Base-by-base conservation (phyloP, 208 protist genomes). In the Acanthamoeba castellanii region DNA sequence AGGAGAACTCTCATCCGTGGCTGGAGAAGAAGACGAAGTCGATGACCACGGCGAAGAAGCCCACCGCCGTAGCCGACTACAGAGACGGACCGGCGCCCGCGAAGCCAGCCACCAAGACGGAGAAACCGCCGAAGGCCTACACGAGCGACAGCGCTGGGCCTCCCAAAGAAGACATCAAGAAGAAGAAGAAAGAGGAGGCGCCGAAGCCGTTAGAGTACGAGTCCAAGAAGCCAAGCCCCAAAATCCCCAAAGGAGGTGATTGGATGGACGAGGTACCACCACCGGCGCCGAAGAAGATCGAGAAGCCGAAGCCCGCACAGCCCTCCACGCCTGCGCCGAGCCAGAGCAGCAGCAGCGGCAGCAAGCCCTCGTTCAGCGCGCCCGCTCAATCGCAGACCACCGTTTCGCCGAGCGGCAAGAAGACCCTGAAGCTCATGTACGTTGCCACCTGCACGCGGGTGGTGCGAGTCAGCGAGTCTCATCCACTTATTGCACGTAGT, bases 341-440 rank as follows among this genome's bases (percentile, higher is more conserved):
- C n/a, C 66, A 25, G 20, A 61, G 14, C 61, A 68, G 22, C 42
- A n/a, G n/a, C n/a, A n/a, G n/a, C 27, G 32, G 18, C 61, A 68
- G 61, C 66, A 72, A 72, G 9, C 30, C 66, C 11, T 42, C 59
- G 4, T 66, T 66, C 59, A 66, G 59, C 59, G 22, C 6, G 22
- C 59, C 59, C 59, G 59, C 59, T 0, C 59, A 22, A n/a, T n/a
- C 59, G 66, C 66, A 30, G 66, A 13, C 0, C 25, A 20, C 66
- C 1, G 66, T 72, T 11, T 72, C 66, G 66, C 66, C 66, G 25
- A 66, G 59, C 66, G 66, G 66, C 9, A 72, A 72, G 66, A 72
- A 72, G 66, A 72, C 66, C 14, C 66, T 72, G 66, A 72, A 72
- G 66, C 25, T 72, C 30, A 37, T 72, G 66, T 72, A 72, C 66